A percentile compares a stretch with the other conserved stretches of the same genome.
phyloP scores from a whole-genome alignment of 2,329 filamentous ascomycete genomes.

The Alternaria brassicicola region DNA sequence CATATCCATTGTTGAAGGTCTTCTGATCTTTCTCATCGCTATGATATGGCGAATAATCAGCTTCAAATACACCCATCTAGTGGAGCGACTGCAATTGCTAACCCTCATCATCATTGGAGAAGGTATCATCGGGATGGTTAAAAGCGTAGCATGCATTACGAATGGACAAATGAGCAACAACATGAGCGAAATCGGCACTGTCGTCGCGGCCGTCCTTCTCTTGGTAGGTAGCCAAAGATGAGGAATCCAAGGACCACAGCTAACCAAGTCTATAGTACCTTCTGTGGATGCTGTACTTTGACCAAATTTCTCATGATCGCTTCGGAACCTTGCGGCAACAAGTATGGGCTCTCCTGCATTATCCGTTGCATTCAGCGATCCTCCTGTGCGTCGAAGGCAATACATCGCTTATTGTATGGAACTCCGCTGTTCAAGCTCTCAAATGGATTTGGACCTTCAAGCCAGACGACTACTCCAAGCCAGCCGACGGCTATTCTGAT shows the following conservation, averaged over 20 bases:
- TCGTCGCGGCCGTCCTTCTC: slow-evolving; percentile 25
- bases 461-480: slow-evolving; percentile 19
- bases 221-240: slow-evolving; percentile 8
- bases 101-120: slow-evolving; percentile 69
- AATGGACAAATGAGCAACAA: slow-evolving; percentile 29
- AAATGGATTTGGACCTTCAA: slow-evolving; percentile 28
- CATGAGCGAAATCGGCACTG: slow-evolving; percentile 27
- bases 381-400: slow-evolving; percentile 65
- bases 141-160: slow-evolving; percentile 36
- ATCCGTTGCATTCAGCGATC: slow-evolving; percentile 66
- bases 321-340: slow-evolving; percentile 62
- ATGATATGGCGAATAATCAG: slow-evolving; percentile 58
- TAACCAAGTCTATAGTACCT: slow-evolving; percentile 44
- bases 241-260: too few species aligned
- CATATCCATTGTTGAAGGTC: slow-evolving; percentile 29
- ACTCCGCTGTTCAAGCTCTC: slow-evolving; percentile 30
- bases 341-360: slow-evolving; percentile 61
- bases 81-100: slow-evolving; percentile 64
- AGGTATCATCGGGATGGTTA: slow-evolving; percentile 63
- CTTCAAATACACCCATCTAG: slow-evolving; percentile 65
- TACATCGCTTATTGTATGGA: slow-evolving; percentile 33
- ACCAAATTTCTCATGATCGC: slow-evolving; percentile 55
- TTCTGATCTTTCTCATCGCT: slow-evolving; percentile 29
- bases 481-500: slow-evolving; percentile 21
- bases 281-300: slow-evolving; percentile 66